Conservation (phyloP, 2,329 filamentous ascomycete genomes). For the Fusarium duplospermum region DNA sequence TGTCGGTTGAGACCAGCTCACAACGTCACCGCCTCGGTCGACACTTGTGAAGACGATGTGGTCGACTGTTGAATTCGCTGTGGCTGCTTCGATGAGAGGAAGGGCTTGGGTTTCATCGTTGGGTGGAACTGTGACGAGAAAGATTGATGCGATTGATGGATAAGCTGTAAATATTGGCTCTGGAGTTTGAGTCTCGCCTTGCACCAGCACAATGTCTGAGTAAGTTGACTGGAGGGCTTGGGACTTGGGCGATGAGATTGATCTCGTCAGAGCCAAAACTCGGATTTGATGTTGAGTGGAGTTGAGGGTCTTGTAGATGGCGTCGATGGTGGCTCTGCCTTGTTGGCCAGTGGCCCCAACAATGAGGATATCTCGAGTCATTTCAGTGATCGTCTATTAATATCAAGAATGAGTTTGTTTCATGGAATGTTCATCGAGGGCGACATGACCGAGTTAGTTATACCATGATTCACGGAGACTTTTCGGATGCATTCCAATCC, state of each 20-base stretch:
- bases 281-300: neutral
- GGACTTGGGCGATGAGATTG: neutral
- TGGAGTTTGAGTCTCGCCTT: slow-evolving; percentile 13
- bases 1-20: slow-evolving; percentile 27
- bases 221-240: neutral
- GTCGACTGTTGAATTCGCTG: slow-evolving; percentile 15
- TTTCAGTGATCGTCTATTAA: neutral
- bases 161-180: slow-evolving; percentile 32
- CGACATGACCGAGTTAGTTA: neutral
- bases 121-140: slow-evolving; percentile 44
- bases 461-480: slow-evolving; percentile 9
- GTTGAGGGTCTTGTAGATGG: neutral
- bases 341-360: slow-evolving; percentile 34
- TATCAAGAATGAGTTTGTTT: neutral
- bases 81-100: slow-evolving; percentile 41
- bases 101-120: slow-evolving; percentile 41
- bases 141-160: slow-evolving; percentile 38
- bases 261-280: slow-evolving; percentile 20
- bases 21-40: slow-evolving; percentile 22
- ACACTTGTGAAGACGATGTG: slow-evolving; percentile 36
- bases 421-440: neutral
- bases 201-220: slow-evolving; percentile 16
- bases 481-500: slow-evolving; percentile 10
- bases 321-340: slow-evolving; percentile 26
- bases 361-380: slow-evolving; percentile 21